Percentiles rank a stretch among this genome's conserved stretches.
Evolutionary conservation across 768 basidiomycete genomes (phyloP).

Genomic region (Cantharellus anzutake): DNA sequence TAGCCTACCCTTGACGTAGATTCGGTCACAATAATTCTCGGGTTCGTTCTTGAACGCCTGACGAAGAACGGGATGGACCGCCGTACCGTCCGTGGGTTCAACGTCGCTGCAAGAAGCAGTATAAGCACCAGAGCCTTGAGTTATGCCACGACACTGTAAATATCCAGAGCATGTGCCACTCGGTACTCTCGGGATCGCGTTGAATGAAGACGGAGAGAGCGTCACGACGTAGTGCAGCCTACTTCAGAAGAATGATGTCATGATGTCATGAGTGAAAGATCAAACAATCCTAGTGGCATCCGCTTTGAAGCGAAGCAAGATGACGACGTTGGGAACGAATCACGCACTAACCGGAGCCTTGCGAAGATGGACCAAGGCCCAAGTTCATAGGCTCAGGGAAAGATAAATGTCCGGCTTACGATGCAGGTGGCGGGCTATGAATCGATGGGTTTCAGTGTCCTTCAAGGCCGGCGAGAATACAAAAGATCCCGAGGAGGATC

Average conservation of each 20-base stretch:
- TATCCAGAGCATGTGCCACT: not conserved
- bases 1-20: not conserved
- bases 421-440: slow-evolving; percentile 25
- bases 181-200: not conserved
- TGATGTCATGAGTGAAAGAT: not conserved
- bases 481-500: slow-evolving; percentile 32
- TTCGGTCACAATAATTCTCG: not conserved
- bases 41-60: not conserved
- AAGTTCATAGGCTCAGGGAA: slow-evolving; percentile 29
- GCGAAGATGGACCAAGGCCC: slow-evolving; percentile 35
- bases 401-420: slow-evolving; percentile 31
- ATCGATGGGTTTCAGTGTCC: not conserved
- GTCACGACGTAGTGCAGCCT: not conserved
- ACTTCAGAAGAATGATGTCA: not conserved
- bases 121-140: not conserved
- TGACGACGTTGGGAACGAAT: slow-evolving; percentile 35
- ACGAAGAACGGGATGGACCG: not conserved
- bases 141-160: not conserved
- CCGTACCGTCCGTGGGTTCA: not conserved
- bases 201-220: not conserved
- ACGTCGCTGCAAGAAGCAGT: not conserved
- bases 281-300: not conserved
- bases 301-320: slow-evolving; percentile 30
- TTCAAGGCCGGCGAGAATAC: slow-evolving; percentile 36
- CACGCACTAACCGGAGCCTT: slow-evolving; percentile 34